Conservation (phyloP, 139 green algal species). For the Astrephomene gubernaculifera region DNA sequence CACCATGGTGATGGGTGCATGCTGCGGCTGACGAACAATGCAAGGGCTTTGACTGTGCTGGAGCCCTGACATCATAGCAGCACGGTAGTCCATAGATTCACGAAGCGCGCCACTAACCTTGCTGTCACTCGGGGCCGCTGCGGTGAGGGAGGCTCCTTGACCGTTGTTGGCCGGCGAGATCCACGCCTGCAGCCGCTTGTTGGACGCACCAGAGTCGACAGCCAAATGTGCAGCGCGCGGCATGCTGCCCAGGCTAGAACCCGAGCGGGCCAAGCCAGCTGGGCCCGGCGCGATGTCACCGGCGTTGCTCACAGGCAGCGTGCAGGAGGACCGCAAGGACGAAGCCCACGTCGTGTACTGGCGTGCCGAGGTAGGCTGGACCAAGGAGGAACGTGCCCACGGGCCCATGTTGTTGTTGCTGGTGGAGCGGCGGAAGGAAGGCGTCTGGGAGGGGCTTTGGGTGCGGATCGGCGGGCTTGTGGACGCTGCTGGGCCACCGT, state of each 20-base stretch:
- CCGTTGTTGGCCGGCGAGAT: neutral
- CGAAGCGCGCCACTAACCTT: neutral
- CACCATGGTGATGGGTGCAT: neutral
- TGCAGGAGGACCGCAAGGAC: conserved; percentile 8
- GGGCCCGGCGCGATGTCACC: neutral
- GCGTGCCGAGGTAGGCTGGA: neutral
- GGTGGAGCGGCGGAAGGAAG: neutral
- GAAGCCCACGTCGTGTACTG: conserved; percentile 16
- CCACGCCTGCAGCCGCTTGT: neutral
- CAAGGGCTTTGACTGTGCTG: neutral
- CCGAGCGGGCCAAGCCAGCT: neutral
- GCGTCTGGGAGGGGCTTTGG: neutral
- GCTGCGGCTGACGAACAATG: neutral
- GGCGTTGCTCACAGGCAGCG: neutral
- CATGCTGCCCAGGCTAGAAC: neutral
- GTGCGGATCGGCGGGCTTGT: neutral
- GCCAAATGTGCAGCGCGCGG: neutral
- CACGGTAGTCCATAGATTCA: neutral
- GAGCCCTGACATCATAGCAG: neutral
- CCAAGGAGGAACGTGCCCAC: conserved; percentile 25
- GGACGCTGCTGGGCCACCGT: neutral
- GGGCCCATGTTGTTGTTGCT: neutral
- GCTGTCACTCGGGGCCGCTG: too few relatives aligned
- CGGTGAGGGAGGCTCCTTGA: neutral
- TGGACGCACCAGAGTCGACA: neutral